Evolutionary conservation across 768 basidiomycete species (phyloP).

Genomic region (Aureoboletus auriporus): DNA sequence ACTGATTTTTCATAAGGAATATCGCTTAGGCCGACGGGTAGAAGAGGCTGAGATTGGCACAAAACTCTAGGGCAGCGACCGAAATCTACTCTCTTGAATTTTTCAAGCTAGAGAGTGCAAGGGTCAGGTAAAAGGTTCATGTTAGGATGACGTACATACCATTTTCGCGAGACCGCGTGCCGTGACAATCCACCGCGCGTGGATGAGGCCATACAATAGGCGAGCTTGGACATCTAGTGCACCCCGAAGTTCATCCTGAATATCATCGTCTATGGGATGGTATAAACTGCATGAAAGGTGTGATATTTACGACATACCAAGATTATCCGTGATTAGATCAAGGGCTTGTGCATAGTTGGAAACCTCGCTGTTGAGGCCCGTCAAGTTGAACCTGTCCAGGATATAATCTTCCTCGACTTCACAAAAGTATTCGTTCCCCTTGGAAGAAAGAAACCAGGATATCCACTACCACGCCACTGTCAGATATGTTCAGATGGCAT

Average conservation of each 20-base stretch:
- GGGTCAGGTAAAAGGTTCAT: conserved; percentile 2
- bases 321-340: conserved; percentile 92
- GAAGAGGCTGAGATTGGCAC: conserved; percentile 90
- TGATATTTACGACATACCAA: conserved; percentile 56
- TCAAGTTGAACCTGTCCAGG: conserved; percentile 95
- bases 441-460: conserved; percentile 94
- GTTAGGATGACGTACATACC: conserved; percentile 44
- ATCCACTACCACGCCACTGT: conserved; percentile 66
- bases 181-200: conserved; percentile 96
- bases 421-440: conserved; percentile 99
- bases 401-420: conserved; percentile 99
- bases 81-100: conserved; percentile 98
- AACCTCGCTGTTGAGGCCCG: conserved; percentile 94
- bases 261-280: conserved; percentile 69
- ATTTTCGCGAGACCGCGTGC: conserved; percentile 92
- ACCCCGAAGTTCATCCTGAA: conserved; percentile 90
- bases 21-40: conserved; percentile 95
- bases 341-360: conserved; percentile 91
- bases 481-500: conserved; percentile 13
- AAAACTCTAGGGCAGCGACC: conserved; percentile 97
- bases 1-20: conserved; percentile 98
- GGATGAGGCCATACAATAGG: conserved; percentile 91
- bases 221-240: conserved; percentile 91
- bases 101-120: conserved; percentile 65
- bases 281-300: not conserved